A percentile compares a stretch with the other conserved stretches of the same genome.
Evolutionary conservation across 345 rosid species (phyloP).

Genomic region (Populus ilicifolia): DNA sequence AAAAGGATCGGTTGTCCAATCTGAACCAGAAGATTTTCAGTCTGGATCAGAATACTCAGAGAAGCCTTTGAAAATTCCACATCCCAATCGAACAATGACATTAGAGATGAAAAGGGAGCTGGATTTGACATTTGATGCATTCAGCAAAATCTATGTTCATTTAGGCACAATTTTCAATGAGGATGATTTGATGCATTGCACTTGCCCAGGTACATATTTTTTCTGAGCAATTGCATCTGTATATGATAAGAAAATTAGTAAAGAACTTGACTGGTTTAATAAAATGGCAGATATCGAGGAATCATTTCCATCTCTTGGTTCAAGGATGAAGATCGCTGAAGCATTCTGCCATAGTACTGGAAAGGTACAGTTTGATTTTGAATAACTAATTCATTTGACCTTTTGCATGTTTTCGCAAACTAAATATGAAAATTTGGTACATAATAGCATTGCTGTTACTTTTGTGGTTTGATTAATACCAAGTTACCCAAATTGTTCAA

Average conservation of each 20-base stretch:
- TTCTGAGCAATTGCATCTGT: constrained; percentile 8
- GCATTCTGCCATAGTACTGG: constrained; percentile 22
- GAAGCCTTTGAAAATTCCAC: constrained; percentile 8
- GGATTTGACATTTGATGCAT: constrained; percentile 31
- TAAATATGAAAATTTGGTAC: not conserved
- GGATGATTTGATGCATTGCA: constrained; percentile 25
- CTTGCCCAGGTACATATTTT: constrained; percentile 36
- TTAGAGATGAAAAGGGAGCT: constrained; percentile 41
- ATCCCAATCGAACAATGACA: constrained; percentile 14
- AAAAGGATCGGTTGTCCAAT: constrained; percentile 18
- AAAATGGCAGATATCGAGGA: constrained; percentile 43
- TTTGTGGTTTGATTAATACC: not conserved
- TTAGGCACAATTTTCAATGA: constrained; percentile 31
- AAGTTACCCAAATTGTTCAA: not conserved
- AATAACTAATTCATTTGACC: constrained; percentile 9
- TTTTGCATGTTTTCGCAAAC: not conserved
- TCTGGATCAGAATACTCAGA: not conserved
- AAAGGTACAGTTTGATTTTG: constrained; percentile 35
- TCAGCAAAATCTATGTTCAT: constrained; percentile 31
- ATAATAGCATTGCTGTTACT: not conserved
- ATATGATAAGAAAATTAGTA: constrained; percentile 1
- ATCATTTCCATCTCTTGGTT: constrained; percentile 30
- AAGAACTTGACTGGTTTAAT: not conserved
- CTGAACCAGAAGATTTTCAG: constrained; percentile 16
- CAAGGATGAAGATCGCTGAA: constrained; percentile 32